Evolutionary conservation across 1,139 yeast species (phyloP).

Genomic region (Sugiyamaella paludigena): DNA sequence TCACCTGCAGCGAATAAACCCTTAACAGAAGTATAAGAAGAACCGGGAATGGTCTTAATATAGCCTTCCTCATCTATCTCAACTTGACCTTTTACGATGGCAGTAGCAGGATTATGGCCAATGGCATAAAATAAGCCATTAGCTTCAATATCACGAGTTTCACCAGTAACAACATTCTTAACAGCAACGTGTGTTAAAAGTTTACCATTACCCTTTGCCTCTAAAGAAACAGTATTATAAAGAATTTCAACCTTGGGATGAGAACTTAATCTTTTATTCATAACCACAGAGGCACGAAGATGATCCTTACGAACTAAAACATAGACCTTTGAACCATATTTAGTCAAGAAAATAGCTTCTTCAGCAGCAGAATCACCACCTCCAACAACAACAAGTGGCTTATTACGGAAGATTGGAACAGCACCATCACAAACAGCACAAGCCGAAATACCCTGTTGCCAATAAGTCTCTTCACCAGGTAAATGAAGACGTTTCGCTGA

Average conservation of each 20-base stretch:
- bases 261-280: constrained; percentile 86
- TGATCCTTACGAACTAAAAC: constrained; percentile 90
- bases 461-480: constrained; percentile 96
- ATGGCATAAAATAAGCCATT: constrained; percentile 96
- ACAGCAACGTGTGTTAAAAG: constrained; percentile 38
- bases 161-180: constrained; percentile 70
- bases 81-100: constrained; percentile 70
- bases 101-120: constrained; percentile 96
- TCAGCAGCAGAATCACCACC: constrained; percentile 99
- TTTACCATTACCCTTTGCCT: constrained; percentile 84
- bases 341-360: constrained; percentile 94
- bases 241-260: constrained; percentile 88
- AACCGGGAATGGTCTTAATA: constrained; percentile 83
- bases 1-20: constrained; percentile 99
- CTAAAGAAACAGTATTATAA: constrained; percentile 80
- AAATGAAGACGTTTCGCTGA: constrained; percentile 89
- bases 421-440: constrained; percentile 99
- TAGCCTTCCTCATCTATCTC: constrained; percentile 87
- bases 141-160: constrained; percentile 65
- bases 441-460: constrained; percentile 99
- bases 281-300: constrained; percentile 90
- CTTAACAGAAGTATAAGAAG: constrained; percentile 78
- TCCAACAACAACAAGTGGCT: constrained; percentile 95
- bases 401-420: constrained; percentile 95
- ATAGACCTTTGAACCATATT: constrained; percentile 93